Percentiles rank a stretch among this genome's conserved stretches.
phyloP scores from a whole-genome alignment of 768 basidiomycete genomes.

The Rhodotorula taiwanensis region DNA sequence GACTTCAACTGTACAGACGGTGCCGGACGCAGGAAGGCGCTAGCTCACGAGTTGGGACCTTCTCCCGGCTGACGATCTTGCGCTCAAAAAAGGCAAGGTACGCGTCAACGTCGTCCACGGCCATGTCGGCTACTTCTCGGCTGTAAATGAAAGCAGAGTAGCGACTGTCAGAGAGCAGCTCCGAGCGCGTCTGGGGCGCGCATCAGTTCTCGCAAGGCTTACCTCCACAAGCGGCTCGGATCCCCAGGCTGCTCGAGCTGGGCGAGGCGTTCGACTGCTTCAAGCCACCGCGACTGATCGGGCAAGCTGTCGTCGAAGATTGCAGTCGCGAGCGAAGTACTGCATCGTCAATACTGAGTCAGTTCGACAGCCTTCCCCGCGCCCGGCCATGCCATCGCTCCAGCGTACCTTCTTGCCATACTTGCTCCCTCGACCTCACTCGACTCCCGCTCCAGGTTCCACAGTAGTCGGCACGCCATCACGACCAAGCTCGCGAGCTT shows the following conservation, averaged over 20 bases:
- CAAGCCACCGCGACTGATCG: not conserved
- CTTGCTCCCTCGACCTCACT: not conserved
- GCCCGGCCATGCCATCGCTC: no score
- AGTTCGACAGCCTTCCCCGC: no score
- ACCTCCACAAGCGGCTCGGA: slow-evolving; percentile 7
- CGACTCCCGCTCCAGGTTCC: not conserved
- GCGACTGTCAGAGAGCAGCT: no score
- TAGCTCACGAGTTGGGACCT: not conserved
- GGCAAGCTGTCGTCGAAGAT: not conserved
- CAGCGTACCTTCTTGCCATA: no score
- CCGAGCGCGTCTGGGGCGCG: no score
- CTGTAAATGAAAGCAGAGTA: not conserved
- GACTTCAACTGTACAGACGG: no score
- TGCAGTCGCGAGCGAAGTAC: no score
- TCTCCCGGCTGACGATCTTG: slow-evolving; percentile 14
- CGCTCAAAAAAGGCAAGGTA: slow-evolving; percentile 33
- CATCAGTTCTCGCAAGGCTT: no score
- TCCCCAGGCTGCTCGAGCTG: slow-evolving; percentile 5
- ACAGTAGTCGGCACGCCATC: slow-evolving; percentile 8
- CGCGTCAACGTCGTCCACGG: slow-evolving; percentile 13
- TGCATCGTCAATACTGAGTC: no score
- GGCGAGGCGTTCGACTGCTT: not conserved
- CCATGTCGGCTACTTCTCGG: slow-evolving; percentile 1
- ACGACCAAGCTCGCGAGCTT: slow-evolving; percentile 2
- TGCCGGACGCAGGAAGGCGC: not conserved